Evolutionary conservation across 2,329 filamentous ascomycete species (phyloP), one percentile per base, ranked within the genome.

Genomic region (Shiraia bambusicola): DNA sequence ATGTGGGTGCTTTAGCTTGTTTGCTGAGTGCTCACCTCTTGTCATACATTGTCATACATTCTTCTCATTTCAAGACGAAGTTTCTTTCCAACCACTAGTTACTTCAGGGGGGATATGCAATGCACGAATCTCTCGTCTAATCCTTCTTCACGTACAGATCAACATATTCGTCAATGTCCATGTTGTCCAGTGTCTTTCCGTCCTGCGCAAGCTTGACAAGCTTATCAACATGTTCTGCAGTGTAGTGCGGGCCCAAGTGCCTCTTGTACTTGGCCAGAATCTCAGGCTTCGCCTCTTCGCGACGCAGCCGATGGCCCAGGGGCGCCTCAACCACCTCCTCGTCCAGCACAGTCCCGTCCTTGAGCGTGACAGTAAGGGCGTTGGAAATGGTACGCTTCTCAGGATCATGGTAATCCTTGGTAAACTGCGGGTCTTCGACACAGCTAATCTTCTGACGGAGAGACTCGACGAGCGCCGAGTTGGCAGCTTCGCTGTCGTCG

Each of bases 271-370:
- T 98, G 71, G 83, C 84, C 59, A 97, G 75, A 59, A 98, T 96
- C 73, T 95, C 88, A 45, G 93, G 93, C 82, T 97, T 97, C 59
- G 93, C 93, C 80, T 98, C 93, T 61, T 96, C 91, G 61, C 92
- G 83, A 54, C 93, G 80, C 65, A 93, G 78, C 54, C 86, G 86
- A 78, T 98, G 93, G 60, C 93, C 93, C 28, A 98, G 82, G 42
- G 93, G 93, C 44, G 93, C 92, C 77, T 96, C 91, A 40, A 98
- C 87, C 34, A 87, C 86, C 46, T 94, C 83, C 76, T 98, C 93
- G 15, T 92, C 86, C 26, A 97, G 78, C 8, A 93, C 79, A 33
- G 90, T 95, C 61, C 93, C 93, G 68, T 97, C 92, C 70, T 95
- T 93, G 58, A 98, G 80, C 63, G 86, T 92, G 45, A 98, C 91